Conservation (phyloP, 2,329 filamentous ascomycete genomes). For the Waltergamsia citrina region DNA sequence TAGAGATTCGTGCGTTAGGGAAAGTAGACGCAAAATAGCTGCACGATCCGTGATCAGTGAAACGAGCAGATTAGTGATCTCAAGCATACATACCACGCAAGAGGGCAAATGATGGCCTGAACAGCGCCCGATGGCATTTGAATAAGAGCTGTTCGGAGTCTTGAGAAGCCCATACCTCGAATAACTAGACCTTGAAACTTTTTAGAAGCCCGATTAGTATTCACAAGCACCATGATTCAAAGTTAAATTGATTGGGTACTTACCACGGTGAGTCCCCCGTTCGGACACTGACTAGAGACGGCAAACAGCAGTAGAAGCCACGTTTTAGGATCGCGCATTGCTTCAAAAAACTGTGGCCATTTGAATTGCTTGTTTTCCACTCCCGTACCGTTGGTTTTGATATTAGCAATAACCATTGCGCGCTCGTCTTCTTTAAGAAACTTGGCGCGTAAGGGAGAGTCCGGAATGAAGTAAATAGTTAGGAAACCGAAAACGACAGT, state of each 20-base stretch:
- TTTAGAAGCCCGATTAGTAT: neutral
- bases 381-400: conserved; percentile 44
- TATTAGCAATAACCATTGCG: conserved; percentile 53
- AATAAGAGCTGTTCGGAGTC: conserved; percentile 9
- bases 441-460: conserved; percentile 25
- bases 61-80: no score
- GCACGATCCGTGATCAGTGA: neutral
- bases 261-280: conserved; percentile 29
- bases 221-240: neutral
- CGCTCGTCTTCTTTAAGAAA: conserved; percentile 53
- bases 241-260: no score
- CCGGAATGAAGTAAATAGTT: conserved; percentile 24
- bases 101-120: conserved; percentile 4
- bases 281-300: conserved; percentile 42
- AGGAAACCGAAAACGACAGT: conserved; percentile 21
- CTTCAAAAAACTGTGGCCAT: conserved; percentile 37
- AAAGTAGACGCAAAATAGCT: conserved; percentile 7
- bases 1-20: conserved; percentile 6
- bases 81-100: neutral
- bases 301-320: conserved; percentile 42
- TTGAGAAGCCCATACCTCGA: conserved; percentile 18
- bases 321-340: conserved; percentile 40
- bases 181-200: conserved; percentile 20
- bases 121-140: conserved; percentile 8
- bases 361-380: conserved; percentile 30